A percentile compares a stretch with the other conserved stretches of the same genome.
Conservation (phyloP, 2,329 filamentous ascomycete species). For the Penicillium psychrosexuale region DNA sequence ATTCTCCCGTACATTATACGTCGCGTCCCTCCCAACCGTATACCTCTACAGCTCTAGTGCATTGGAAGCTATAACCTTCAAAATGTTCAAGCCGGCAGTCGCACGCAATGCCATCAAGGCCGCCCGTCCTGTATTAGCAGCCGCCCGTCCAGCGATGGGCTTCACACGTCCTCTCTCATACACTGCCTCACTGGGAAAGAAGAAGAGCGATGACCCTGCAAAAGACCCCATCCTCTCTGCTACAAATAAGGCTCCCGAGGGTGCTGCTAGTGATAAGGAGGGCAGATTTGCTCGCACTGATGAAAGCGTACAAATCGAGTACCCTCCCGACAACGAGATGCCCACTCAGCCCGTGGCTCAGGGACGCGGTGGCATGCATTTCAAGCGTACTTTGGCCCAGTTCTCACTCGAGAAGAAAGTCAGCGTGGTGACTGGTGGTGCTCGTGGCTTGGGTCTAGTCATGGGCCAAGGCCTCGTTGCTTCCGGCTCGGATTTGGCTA, state of each 20-base stretch:
- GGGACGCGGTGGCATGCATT: constrained; percentile 74
- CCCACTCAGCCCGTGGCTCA: constrained; percentile 68
- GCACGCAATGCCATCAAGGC: constrained; percentile 28
- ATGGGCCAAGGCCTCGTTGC: constrained; percentile 91
- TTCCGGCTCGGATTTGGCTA: constrained; percentile 82
- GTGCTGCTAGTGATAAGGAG: constrained; percentile 46
- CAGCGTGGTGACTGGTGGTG: constrained; percentile 84
- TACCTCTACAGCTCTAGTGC: not conserved
- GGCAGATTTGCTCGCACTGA: constrained; percentile 78
- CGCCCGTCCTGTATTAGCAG: not conserved
- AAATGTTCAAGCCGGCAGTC: constrained; percentile 32
- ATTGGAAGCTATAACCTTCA: not conserved
- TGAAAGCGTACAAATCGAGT: constrained; percentile 71
- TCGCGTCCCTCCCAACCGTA: not conserved
- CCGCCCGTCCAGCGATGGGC: constrained; percentile 17
- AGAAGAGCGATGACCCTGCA: constrained; percentile 25
- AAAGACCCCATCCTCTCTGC: constrained; percentile 27
- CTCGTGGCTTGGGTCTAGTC: constrained; percentile 81
- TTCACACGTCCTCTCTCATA: constrained; percentile 31
- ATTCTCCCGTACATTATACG: too few species aligned
- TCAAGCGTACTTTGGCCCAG: constrained; percentile 77
- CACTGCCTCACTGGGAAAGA: constrained; percentile 26
- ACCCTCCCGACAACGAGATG: constrained; percentile 70
- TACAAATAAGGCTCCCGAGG: constrained; percentile 32
- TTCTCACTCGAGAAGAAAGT: constrained; percentile 86